These are phyloP conservation scores for Babesia sp. DNA, from an alignment of 169 alveolate species.

Conservation along the genomic window DNA sequence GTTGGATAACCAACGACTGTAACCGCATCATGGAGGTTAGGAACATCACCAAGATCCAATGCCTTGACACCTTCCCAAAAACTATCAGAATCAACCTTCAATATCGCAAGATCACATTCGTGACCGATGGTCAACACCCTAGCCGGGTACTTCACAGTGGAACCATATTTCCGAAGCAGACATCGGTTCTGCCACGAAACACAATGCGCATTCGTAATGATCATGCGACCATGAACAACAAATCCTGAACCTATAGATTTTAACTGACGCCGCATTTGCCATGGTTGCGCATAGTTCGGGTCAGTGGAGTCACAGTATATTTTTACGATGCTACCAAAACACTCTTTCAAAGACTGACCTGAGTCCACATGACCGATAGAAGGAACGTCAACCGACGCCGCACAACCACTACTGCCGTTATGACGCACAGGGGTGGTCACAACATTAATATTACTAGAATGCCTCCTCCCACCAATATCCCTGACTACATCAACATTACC, in stretches of 20 bases:
- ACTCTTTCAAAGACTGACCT: conserved; percentile 26
- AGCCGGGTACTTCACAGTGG: conserved; percentile 70
- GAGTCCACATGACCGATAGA: not conserved
- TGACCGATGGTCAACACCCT: conserved; percentile 76
- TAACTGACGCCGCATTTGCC: conserved; percentile 82
- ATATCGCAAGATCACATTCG: conserved; percentile 83
- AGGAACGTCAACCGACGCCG: too few relatives aligned
- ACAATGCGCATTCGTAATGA: conserved; percentile 84
- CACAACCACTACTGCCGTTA: too few relatives aligned
- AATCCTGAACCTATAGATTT: conserved; percentile 84
- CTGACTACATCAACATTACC: too few relatives aligned
- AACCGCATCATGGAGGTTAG: conserved; percentile 79
- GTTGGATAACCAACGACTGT: conserved; percentile 86
- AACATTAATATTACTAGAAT: too few relatives aligned
- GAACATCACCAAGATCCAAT: conserved; percentile 79
- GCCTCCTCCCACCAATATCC: too few relatives aligned
- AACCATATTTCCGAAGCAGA: conserved; percentile 81
- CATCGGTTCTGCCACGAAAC: conserved; percentile 81
- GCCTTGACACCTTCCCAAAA: conserved; percentile 77
- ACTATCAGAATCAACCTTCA: conserved; percentile 75
- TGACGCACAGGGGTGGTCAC: too few relatives aligned
- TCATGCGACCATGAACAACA: conserved; percentile 69
- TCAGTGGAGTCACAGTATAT: conserved; percentile 80
- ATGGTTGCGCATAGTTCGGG: conserved; percentile 81
- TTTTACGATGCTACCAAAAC: conserved; percentile 77